Percentiles rank a stretch among this genome's conserved stretches.
phyloP scores from a whole-genome alignment of 2,329 filamentous ascomycete species.

The Fonsecaea erecta region DNA sequence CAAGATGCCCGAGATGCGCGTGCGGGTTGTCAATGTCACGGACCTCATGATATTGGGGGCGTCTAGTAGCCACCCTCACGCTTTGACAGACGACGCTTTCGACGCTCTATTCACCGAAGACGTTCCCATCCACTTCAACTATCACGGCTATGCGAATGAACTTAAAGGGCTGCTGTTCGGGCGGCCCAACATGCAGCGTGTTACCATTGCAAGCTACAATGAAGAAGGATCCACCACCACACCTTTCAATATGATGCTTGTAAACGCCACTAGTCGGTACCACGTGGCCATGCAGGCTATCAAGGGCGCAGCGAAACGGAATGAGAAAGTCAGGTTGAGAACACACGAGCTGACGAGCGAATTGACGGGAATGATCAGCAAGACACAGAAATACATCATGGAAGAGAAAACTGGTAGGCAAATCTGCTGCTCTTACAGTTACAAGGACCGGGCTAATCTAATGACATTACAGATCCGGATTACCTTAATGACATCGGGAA shows the following conservation, averaged over 20 bases:
- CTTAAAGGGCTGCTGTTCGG: conserved; percentile 67
- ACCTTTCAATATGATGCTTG: conserved; percentile 71
- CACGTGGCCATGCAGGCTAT: conserved; percentile 63
- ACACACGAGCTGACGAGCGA: conserved; percentile 55
- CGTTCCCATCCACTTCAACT: conserved; percentile 66
- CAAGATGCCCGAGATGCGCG: conserved; percentile 57
- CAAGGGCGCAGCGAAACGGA: conserved; percentile 52
- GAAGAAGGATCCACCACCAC: conserved; percentile 71
- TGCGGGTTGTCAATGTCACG: conserved; percentile 68
- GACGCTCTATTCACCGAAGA: conserved; percentile 62
- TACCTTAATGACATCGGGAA: conserved; percentile 33
- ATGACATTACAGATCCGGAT: conserved; percentile 26
- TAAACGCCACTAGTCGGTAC: conserved; percentile 64
- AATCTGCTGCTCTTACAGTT: background rate
- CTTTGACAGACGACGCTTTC: conserved; percentile 59
- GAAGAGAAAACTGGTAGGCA: conserved; percentile 58
- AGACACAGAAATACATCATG: conserved; percentile 59
- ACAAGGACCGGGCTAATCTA: background rate
- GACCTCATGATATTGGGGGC: conserved; percentile 67
- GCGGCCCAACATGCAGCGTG: conserved; percentile 56
- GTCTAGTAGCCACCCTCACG: conserved; percentile 63
- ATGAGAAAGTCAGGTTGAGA: conserved; percentile 53
- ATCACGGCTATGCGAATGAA: conserved; percentile 68
- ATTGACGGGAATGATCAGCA: conserved; percentile 55
- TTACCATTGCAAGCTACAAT: conserved; percentile 63